phyloP scores from a whole-genome alignment of 345 rosid species.

The Arabidopsis arenosa region DNA sequence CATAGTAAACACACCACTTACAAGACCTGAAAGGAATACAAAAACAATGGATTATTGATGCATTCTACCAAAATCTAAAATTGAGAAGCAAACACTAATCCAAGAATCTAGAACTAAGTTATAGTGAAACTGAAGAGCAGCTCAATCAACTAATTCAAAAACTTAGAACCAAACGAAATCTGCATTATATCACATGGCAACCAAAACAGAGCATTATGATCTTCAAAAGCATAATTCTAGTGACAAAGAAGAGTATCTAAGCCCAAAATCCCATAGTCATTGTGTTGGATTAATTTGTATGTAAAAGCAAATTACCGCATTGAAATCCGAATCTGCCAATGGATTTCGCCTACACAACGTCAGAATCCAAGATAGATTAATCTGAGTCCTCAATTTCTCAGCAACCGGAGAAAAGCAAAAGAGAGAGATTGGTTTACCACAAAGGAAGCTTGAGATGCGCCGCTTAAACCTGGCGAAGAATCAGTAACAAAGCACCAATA shows the following conservation, averaged over 20 bases:
- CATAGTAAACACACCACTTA: slow-evolving; percentile 67
- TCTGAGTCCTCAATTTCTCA: background rate
- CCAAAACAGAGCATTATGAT: background rate
- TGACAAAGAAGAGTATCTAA: background rate
- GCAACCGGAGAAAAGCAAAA: background rate
- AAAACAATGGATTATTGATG: background rate
- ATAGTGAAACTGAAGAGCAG: background rate
- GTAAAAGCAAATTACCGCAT: slow-evolving; percentile 60
- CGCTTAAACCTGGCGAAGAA: slow-evolving; percentile 62
- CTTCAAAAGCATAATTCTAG: background rate
- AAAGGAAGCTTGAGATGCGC: slow-evolving; percentile 63
- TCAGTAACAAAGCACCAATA: background rate
- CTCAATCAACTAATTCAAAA: background rate
- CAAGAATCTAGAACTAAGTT: background rate
- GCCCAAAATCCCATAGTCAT: background rate
- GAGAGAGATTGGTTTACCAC: slow-evolving; percentile 56
- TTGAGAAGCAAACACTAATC: slow-evolving; percentile 8
- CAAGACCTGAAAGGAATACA: slow-evolving; percentile 58
- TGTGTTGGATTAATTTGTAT: background rate
- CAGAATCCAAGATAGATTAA: slow-evolving; percentile 10
- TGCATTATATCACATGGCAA: background rate
- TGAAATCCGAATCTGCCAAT: slow-evolving; percentile 63
- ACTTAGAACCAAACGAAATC: background rate
- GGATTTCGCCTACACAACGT: slow-evolving; percentile 61
- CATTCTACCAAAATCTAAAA: background rate